Evolutionary conservation across 75 land plant species (phyloP).

Genomic region (Picea sitchensis): DNA sequence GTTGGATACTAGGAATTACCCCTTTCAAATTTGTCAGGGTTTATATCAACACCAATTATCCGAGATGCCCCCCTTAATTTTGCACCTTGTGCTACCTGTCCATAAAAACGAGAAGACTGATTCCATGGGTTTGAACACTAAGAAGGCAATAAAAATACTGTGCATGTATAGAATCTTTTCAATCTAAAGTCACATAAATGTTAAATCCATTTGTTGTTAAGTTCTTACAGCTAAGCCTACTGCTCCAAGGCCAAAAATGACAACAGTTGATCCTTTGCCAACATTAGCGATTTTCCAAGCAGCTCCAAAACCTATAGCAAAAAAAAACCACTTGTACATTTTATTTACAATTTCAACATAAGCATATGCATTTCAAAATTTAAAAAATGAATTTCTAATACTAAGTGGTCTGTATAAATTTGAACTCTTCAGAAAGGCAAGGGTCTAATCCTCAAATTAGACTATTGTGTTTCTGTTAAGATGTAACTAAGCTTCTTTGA

Average conservation of each 20-base stretch:
- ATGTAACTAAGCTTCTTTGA: no score
- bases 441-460: no score
- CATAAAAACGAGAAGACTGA: background rate
- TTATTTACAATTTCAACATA: background rate
- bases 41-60: conserved; percentile 89
- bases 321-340: background rate
- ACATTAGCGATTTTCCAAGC: conserved; percentile 94
- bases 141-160: background rate
- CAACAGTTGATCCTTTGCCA: conserved; percentile 72
- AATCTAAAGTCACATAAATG: background rate
- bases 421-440: no score
- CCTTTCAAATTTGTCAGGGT: conserved; percentile 63
- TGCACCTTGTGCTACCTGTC: conserved; percentile 83
- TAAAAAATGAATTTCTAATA: no score
- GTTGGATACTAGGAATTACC: conserved; percentile 26
- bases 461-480: no score
- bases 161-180: background rate
- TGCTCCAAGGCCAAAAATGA: conserved; percentile 91
- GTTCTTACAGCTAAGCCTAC: conserved; percentile 74
- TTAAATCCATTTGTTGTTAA: background rate
- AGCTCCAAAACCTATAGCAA: conserved; percentile 59
- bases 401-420: no score
- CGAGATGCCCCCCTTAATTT: conserved; percentile 74
- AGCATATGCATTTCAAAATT: background rate
- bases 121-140: background rate